Evolutionary conservation across 1,284 basidiomycete species (phyloP), one percentile per base, ranked within the genome.

Genomic region (Papiliotrema laurentii): DNA sequence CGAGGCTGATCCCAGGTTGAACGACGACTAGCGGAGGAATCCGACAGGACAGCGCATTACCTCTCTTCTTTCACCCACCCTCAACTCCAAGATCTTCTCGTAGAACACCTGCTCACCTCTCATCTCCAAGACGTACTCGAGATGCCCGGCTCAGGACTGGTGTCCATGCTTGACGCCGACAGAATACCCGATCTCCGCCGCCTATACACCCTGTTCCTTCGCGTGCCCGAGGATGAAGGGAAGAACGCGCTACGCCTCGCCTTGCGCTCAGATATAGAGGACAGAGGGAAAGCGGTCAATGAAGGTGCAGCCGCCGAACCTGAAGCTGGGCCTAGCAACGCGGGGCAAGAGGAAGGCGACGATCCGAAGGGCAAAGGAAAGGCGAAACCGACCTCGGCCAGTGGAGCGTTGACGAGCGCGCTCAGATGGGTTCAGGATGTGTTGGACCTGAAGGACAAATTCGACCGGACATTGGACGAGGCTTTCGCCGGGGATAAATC

Each of bases 401-500:
- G 54, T 16, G 58, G 51, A 6, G 69, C 72, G 0, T 63, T 77
- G 4, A 69, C 67, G 10, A 61, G 74, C 7, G 96, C 94, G 1
- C 76, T 97, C 47, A 85, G 84, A 66, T 99, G 96, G 96, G 94
- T 98, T 0, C 85, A 96, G 71, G 85, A 89, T 59, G 87, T 97
- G 9, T 77, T 98, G 10, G 83, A 86, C 54, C 78, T 98, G 51
- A 97, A 97, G 73, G 89, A 94, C 74, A 88, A 83, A 65, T 91
- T 97, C 66, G 90, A 97, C 61, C 64, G 64, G 10, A 73, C 96
- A 9, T 85, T 91, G 79, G 79, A 76, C 40, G 70, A 78, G 25
- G 82, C 88, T 1, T 93, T 96, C 65, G 74, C 76, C 24, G 80
- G 76, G 43, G 87, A 97, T 71, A 81, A 84, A 55, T 83, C 86